Evolutionary conservation across 2,329 filamentous ascomycete genomes (phyloP).

Genomic region (Knoxdaviesia proteae): DNA sequence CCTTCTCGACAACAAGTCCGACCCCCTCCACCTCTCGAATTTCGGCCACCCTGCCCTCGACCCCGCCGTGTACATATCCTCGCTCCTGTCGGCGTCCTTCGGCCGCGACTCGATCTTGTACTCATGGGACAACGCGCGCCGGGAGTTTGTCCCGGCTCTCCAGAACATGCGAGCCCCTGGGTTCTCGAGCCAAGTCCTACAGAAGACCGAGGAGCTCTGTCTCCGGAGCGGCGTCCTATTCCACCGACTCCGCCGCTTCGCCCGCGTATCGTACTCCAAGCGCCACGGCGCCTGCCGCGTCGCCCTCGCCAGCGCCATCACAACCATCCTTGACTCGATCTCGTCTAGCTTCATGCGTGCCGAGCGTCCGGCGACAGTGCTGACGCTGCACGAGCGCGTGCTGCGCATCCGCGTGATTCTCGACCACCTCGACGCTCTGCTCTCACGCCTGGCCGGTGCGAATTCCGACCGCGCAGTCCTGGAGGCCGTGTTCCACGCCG

Average conservation of each 20-base stretch:
- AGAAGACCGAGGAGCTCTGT: constrained; percentile 24
- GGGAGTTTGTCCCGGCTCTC: constrained; percentile 28
- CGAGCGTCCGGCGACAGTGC: constrained; percentile 21
- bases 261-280: constrained; percentile 22
- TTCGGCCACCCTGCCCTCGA: constrained; percentile 22
- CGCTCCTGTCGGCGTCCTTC: constrained; percentile 44
- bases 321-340: constrained; percentile 24
- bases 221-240: constrained; percentile 25
- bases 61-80: constrained; percentile 26
- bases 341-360: constrained; percentile 26
- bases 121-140: constrained; percentile 29
- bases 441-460: constrained; percentile 22
- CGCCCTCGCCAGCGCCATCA: constrained; percentile 29
- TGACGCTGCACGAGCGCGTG: constrained; percentile 30
- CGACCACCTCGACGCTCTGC: constrained; percentile 26
- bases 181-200: constrained; percentile 28
- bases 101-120: constrained; percentile 57
- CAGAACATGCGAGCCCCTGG: constrained; percentile 31
- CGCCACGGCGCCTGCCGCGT: constrained; percentile 24
- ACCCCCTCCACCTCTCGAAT: constrained; percentile 18
- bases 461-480: constrained; percentile 39
- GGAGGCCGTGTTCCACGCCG: constrained; percentile 38
- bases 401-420: constrained; percentile 26
- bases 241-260: constrained; percentile 23
- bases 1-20: constrained; percentile 22